Evolutionary conservation across 371 early-diverging fungal species (phyloP).

Genomic region (Dentiscutata heterogama): DNA sequence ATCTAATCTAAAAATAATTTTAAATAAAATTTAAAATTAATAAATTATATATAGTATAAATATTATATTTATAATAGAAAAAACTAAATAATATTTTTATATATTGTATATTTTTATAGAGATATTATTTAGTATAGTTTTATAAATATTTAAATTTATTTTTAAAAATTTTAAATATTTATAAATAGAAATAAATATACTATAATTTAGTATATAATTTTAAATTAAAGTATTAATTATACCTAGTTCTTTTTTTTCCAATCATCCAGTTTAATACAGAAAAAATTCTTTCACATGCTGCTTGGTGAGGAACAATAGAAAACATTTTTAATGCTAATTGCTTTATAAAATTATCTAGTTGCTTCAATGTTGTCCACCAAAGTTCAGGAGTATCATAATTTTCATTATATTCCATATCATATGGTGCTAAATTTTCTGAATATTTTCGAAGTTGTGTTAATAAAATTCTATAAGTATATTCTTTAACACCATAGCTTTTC

Average conservation of each 20-base stretch:
- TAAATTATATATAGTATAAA: not conserved
- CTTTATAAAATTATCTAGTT: not conserved
- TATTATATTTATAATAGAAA: too few relatives aligned
- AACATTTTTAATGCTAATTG: slow-evolving; percentile 13
- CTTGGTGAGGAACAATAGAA: not conserved
- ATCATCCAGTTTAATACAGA: not conserved
- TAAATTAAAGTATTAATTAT: not conserved
- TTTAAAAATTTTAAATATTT: not conserved
- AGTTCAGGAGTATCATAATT: not conserved
- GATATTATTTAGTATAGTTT: not conserved
- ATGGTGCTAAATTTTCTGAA: not conserved
- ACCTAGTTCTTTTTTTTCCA: not conserved
- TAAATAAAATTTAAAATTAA: not conserved
- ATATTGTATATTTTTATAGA: too few relatives aligned
- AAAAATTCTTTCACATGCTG: slow-evolving; percentile 4
- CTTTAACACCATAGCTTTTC: not conserved
- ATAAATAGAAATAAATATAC: too few relatives aligned
- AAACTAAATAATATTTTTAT: too few relatives aligned
- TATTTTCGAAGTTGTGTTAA: not conserved
- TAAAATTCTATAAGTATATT: not conserved
- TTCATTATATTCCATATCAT: not conserved
- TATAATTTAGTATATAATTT: not conserved
- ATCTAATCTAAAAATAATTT: not conserved
- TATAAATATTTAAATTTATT: not conserved
- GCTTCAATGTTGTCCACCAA: not conserved